These are phyloP conservation scores for Globisporangium abappressorium DNA, from an alignment of 352 stramenopile genomes.

Conservation along the genomic window DNA sequence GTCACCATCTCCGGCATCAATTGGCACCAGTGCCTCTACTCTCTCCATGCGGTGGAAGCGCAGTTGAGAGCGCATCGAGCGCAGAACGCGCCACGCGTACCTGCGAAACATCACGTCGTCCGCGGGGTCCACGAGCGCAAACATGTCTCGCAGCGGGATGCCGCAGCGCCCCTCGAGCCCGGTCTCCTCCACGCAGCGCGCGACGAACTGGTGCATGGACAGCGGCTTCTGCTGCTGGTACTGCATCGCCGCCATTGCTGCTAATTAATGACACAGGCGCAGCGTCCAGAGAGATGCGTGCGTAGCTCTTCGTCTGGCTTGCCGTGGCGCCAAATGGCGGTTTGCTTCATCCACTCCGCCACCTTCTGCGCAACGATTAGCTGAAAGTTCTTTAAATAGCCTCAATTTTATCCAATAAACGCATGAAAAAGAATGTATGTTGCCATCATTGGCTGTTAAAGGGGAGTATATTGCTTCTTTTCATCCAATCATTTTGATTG, in stretches of 20 bases:
- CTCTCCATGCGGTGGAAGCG: constrained; percentile 66
- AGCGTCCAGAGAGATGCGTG: neutral
- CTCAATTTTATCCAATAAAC: neutral
- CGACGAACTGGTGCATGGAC: constrained; percentile 67
- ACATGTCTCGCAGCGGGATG: constrained; percentile 56
- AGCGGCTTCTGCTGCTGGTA: constrained; percentile 12
- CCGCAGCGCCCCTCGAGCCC: constrained; percentile 74
- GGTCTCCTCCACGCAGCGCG: constrained; percentile 78
- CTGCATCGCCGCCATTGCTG: constrained; percentile 11
- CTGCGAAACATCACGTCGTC: constrained; percentile 49
- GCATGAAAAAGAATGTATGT: too few relatives aligned
- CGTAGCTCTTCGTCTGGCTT: neutral
- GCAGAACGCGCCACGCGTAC: constrained; percentile 64
- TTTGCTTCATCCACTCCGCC: neutral
- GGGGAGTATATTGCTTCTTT: neutral
- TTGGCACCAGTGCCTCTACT: neutral
- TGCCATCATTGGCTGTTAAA: neutral
- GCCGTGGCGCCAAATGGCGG: neutral
- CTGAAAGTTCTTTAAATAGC: neutral
- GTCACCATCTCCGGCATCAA: neutral
- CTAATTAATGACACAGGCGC: neutral
- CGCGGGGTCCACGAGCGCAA: constrained; percentile 53
- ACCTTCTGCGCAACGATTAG: neutral
- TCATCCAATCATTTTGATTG: neutral
- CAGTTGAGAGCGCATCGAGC: constrained; percentile 48